A percentile compares a stretch with the other conserved stretches of the same genome.
These are phyloP conservation scores for Balakata baccata DNA, from an alignment of 345 rosid genomes.

Conservation along the genomic window DNA sequence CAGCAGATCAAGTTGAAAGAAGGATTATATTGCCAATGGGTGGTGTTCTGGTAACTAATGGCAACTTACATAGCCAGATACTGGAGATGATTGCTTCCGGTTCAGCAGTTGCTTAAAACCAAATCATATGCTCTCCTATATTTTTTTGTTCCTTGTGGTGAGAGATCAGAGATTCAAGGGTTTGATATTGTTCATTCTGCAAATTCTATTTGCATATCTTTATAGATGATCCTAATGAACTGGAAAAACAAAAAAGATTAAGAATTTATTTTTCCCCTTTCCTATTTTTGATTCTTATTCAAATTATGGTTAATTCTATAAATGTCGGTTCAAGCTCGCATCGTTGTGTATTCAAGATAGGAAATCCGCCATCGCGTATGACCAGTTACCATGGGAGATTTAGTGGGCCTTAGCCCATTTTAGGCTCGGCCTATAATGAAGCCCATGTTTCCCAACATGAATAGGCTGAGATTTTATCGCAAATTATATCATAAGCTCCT, in stretches of 20 bases:
- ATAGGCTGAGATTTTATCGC: too few species aligned
- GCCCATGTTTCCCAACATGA: too few species aligned
- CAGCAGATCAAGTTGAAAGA: conserved; percentile 57
- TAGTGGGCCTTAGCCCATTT: background rate
- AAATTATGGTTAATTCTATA: background rate
- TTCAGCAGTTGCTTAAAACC: conserved; percentile 30
- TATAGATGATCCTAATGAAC: background rate
- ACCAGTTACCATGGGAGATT: background rate
- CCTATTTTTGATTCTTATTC: background rate
- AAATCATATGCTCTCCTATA: background rate
- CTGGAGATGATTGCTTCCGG: conserved; percentile 47
- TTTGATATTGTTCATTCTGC: background rate
- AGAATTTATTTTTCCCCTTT: too few species aligned
- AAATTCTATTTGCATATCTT: background rate
- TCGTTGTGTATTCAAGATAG: background rate
- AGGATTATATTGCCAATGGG: conserved; percentile 53
- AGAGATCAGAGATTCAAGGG: too few species aligned
- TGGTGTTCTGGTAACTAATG: conserved; percentile 66
- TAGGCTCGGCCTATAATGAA: background rate
- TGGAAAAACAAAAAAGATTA: background rate
- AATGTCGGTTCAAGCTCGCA: background rate
- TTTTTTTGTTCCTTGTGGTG: too few species aligned
- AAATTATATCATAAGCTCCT: too few species aligned
- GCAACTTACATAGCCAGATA: conserved; percentile 46
- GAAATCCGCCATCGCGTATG: background rate